Base-by-base conservation (phyloP, 305 asterid genomes). In the Fraxinus paxiana region DNA sequence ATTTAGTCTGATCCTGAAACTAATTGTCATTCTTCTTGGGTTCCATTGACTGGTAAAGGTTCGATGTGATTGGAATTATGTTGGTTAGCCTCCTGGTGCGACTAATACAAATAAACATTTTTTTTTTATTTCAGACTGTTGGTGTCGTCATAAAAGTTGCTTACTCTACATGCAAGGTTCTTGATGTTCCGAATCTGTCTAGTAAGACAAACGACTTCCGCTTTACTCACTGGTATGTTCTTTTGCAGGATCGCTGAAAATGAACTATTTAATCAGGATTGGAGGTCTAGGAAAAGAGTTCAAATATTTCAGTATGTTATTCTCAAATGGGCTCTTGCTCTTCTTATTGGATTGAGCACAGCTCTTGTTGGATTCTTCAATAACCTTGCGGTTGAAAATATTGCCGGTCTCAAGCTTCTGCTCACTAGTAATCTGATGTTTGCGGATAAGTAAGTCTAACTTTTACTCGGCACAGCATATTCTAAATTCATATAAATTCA, bases 301-400 rank as follows among this genome's bases (percentile, higher is more conserved):
- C 88, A 95, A 88, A 95, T 95, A 77, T 86, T 84, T 86, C 98
- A 95, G 88, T 95, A 93, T 81, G 79, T 95, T 80, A 87, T 90
- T 80, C 94, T 92, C 77, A 95, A 95, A 82, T 95, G 99, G 99
- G 88, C 97, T 67, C 95, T 95, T 75, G 97, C 92, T 63, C 97
- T 95, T 85, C 94, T 92, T 85, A 93, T 95, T 78, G 98, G 99
- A 78, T 81, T 90, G 85, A 67, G 88, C 83, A 95, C 98, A 5
- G 99, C 96, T 12, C 81, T 91, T 75, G 96, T 93, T 81, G 99
- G 92, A 83, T 92, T 93, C 91, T 89, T 91, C 84, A 93, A 90
- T 84, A 95, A 93, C 88, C 87, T 95, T 4, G 98, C 90, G 0
- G 98, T 95, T 70, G 98, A 95, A 88, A 95, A 95, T 82, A 92